phyloP scores from a whole-genome alignment of 2,329 filamentous ascomycete genomes.

The Beauveria asiatica region DNA sequence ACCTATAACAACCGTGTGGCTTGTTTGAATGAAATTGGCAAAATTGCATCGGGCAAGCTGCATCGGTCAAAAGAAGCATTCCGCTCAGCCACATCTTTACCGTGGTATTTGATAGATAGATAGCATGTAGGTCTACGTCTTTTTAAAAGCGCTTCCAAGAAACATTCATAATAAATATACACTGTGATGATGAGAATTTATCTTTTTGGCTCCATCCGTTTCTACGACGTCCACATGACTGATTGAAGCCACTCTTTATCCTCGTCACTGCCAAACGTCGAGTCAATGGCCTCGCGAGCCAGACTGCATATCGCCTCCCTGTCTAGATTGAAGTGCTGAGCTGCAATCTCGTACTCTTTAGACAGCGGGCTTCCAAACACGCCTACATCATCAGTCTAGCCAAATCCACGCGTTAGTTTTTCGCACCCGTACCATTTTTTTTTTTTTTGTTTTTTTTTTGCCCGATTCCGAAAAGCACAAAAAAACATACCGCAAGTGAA shows the following conservation, averaged over 20 bases:
- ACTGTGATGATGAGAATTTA: not conserved
- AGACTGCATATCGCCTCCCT: conserved; percentile 40
- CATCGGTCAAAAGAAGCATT: conserved; percentile 1
- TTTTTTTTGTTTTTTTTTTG: no score
- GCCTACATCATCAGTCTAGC: conserved; percentile 73
- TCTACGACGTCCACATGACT: conserved; percentile 36
- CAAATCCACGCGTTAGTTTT: no score
- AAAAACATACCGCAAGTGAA: conserved; percentile 55
- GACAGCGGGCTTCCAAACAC: conserved; percentile 70
- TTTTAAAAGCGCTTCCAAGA: not conserved
- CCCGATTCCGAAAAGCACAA: no score
- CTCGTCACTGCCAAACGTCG: conserved; percentile 56
- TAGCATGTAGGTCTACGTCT: conserved; percentile 7
- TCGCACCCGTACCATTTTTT: no score
- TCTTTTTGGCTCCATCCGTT: not conserved
- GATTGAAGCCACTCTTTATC: conserved; percentile 50
- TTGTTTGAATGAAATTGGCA: not conserved
- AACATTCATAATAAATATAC: not conserved
- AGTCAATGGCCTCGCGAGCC: conserved; percentile 51
- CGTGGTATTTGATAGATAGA: not conserved
- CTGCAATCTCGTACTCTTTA: conserved; percentile 67
- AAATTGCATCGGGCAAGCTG: not conserved
- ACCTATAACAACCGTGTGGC: not conserved
- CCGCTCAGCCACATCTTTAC: conserved; percentile 8
- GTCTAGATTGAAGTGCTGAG: conserved; percentile 57